Evolutionary conservation across 2,329 filamentous ascomycete genomes (phyloP).

Genomic region (Nigrospora sphaerica): DNA sequence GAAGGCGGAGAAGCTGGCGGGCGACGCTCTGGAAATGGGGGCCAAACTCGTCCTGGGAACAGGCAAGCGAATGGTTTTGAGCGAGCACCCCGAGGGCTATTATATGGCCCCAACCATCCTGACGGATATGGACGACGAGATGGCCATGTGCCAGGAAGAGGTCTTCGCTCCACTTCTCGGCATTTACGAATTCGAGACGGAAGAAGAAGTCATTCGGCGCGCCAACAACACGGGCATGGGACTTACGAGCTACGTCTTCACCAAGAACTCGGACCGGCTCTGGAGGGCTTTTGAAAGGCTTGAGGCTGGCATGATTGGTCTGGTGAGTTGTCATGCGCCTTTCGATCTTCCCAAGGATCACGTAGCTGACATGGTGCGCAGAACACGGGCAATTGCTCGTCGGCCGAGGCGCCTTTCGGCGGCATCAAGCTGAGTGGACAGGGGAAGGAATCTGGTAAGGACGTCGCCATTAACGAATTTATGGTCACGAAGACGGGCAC

Average conservation of each 20-base stretch:
- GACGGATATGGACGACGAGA: constrained; percentile 36
- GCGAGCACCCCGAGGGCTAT: constrained; percentile 36
- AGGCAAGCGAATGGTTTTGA: constrained; percentile 33
- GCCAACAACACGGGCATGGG: constrained; percentile 56
- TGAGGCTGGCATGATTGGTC: constrained; percentile 45
- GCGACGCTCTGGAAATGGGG: constrained; percentile 56
- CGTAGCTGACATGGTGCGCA: constrained; percentile 13
- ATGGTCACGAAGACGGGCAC: constrained; percentile 38
- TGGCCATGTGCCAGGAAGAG: constrained; percentile 44
- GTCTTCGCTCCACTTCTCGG: constrained; percentile 53
- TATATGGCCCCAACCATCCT: constrained; percentile 60
- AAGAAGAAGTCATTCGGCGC: constrained; percentile 44
- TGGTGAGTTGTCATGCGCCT: constrained; percentile 25
- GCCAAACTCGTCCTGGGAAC: constrained; percentile 59
- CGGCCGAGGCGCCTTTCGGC: constrained; percentile 37
- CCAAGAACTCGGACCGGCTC: constrained; percentile 49
- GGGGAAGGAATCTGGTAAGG: constrained; percentile 40
- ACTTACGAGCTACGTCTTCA: constrained; percentile 51
- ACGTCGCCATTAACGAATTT: constrained; percentile 38
- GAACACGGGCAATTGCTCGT: constrained; percentile 33
- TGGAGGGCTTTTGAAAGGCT: constrained; percentile 53
- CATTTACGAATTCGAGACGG: constrained; percentile 47
- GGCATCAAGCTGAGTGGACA: constrained; percentile 41
- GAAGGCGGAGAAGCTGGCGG: constrained; percentile 53
- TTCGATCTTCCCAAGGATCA: neutral